Conservation (phyloP, 2,329 filamentous ascomycete species). For the Emmonsia crescens region DNA sequence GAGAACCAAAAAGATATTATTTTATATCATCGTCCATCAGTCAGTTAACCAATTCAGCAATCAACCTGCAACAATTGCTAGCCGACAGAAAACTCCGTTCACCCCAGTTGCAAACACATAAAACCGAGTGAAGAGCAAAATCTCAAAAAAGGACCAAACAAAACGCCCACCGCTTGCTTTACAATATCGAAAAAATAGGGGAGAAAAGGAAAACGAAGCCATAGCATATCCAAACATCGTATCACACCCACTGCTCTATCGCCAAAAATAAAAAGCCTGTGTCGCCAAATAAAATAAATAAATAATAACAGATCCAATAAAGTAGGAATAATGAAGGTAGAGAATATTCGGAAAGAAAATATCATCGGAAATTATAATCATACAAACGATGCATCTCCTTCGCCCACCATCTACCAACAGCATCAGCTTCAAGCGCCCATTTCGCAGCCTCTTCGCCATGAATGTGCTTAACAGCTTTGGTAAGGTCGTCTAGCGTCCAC, state of each 20-base stretch:
- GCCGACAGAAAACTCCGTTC: neutral
- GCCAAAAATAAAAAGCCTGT: neutral
- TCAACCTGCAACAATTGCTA: neutral
- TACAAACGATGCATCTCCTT: slow-evolving; percentile 20
- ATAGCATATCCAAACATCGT: neutral
- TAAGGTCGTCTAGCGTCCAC: slow-evolving; percentile 22
- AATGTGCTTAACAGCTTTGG: slow-evolving; percentile 16
- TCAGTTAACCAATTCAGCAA: neutral
- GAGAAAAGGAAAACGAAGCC: neutral
- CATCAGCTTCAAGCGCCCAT: slow-evolving; percentile 28
- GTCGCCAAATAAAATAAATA: neutral
- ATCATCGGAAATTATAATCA: slow-evolving; percentile 8
- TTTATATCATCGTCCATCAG: neutral
- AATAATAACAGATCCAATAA: neutral
- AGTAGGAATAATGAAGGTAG: neutral
- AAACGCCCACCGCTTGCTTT: neutral
- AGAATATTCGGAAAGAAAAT: neutral
- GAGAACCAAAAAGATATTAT: neutral
- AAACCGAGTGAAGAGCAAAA: neutral
- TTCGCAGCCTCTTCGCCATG: slow-evolving; percentile 25
- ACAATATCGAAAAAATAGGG: neutral
- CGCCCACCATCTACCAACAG: slow-evolving; percentile 31
- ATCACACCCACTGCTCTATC: neutral
- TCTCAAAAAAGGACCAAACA: neutral
- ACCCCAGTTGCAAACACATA: neutral